Evolutionary conservation across 2,329 filamentous ascomycete genomes (phyloP).

Genomic region (Penicillium sclerotigenum): DNA sequence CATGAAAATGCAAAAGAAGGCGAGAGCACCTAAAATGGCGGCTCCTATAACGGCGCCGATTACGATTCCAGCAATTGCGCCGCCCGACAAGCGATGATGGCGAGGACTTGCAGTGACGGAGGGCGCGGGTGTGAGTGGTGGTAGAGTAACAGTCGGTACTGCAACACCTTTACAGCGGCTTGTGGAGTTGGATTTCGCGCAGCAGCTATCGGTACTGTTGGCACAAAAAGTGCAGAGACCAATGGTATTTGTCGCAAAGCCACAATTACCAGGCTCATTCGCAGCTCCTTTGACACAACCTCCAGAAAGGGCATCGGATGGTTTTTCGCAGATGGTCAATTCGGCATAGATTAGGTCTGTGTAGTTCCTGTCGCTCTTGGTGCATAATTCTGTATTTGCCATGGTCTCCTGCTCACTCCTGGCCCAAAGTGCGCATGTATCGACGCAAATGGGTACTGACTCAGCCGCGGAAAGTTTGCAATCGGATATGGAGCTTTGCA

Average conservation of each 20-base stretch:
- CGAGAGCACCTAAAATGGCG: constrained; percentile 64
- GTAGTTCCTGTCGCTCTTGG: constrained; percentile 61
- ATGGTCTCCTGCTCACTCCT: constrained; percentile 84
- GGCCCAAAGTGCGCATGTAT: constrained; percentile 68
- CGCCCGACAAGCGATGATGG: constrained; percentile 66
- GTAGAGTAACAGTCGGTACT: constrained; percentile 63
- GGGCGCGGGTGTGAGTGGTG: constrained; percentile 51
- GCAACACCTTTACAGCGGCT: constrained; percentile 70
- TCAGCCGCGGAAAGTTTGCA: constrained; percentile 66
- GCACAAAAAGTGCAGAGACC: constrained; percentile 87
- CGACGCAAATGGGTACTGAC: constrained; percentile 77
- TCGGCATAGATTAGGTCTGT: constrained; percentile 81
- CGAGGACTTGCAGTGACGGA: constrained; percentile 54
- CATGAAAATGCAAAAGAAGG: constrained; percentile 57
- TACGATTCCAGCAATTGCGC: constrained; percentile 85
- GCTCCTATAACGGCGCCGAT: constrained; percentile 73
- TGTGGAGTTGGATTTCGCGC: constrained; percentile 75
- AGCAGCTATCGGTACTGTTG: constrained; percentile 95
- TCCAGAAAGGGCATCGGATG: constrained; percentile 71
- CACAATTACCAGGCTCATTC: constrained; percentile 86
- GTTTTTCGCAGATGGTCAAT: constrained; percentile 83
- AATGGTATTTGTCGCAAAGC: constrained; percentile 66
- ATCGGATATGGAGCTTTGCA: constrained; percentile 75
- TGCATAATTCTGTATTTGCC: constrained; percentile 70
- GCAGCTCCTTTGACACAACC: constrained; percentile 70